phyloP scores from a whole-genome alignment of 2,329 filamentous ascomycete genomes.

The Sporothrix brasiliensis region DNA sequence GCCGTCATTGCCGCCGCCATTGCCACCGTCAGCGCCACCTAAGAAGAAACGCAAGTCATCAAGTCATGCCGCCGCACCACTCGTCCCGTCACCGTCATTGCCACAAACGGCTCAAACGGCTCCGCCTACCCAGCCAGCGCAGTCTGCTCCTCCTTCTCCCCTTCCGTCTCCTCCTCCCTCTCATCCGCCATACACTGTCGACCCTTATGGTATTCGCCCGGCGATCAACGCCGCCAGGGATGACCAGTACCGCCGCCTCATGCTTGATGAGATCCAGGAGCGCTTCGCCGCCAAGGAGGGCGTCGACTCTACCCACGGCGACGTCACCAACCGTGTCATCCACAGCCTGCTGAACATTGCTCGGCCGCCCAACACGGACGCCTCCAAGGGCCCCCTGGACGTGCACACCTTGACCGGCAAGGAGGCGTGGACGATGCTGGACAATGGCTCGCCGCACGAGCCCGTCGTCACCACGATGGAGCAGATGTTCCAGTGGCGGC shows the following conservation, averaged over 20 bases:
- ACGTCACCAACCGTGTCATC: slow-evolving; percentile 33
- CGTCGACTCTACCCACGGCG: slow-evolving; percentile 33
- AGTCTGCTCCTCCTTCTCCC: neutral
- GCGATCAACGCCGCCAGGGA: slow-evolving; percentile 31
- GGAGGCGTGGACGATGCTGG: slow-evolving; percentile 35
- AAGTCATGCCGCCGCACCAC: neutral
- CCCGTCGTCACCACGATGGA: slow-evolving; percentile 39
- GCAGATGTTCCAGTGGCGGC: slow-evolving; percentile 39
- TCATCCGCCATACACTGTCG: neutral
- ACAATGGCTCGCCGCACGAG: slow-evolving; percentile 32
- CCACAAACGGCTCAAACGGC: neutral
- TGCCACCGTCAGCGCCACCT: slow-evolving; percentile 3
- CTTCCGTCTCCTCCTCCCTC: neutral
- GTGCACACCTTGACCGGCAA: slow-evolving; percentile 34
- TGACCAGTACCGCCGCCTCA: slow-evolving; percentile 29
- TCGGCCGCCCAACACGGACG: slow-evolving; percentile 27
- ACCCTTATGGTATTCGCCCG: slow-evolving; percentile 23
- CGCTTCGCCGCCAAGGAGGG: neutral
- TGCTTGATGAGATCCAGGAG: slow-evolving; percentile 33
- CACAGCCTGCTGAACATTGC: slow-evolving; percentile 33
- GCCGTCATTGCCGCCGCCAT: neutral
- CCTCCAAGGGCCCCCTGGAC: slow-evolving; percentile 30
- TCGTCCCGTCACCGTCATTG: neutral
- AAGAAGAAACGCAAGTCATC: slow-evolving; percentile 17
- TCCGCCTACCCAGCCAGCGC: neutral